These are phyloP conservation scores for Aquilaria malaccensis DNA, from an alignment of 345 rosid genomes.

Conservation along the genomic window DNA sequence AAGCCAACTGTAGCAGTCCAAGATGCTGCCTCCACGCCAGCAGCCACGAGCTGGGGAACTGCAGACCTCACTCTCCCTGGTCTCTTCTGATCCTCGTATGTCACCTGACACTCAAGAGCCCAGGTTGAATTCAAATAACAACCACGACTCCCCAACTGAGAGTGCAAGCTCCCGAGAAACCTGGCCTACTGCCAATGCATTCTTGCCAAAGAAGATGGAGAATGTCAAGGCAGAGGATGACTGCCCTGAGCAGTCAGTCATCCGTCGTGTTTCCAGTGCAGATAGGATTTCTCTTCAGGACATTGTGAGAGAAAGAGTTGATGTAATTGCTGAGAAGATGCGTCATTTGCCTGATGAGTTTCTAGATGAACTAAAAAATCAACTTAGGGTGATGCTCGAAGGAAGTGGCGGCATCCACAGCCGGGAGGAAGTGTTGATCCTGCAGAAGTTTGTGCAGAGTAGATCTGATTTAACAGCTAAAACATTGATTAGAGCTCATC, in stretches of 20 bases:
- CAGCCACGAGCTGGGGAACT: conserved; percentile 33
- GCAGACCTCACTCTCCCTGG: conserved; percentile 59
- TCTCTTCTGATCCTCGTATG: conserved; percentile 59
- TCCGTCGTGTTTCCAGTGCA: conserved; percentile 49
- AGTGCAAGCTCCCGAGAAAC: conserved; percentile 97
- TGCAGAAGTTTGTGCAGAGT: conserved; percentile 77
- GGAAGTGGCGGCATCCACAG: conserved; percentile 81
- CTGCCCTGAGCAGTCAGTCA: conserved; percentile 58
- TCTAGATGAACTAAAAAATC: conserved; percentile 73
- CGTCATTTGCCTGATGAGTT: conserved; percentile 61
- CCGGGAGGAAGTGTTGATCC: conserved; percentile 63
- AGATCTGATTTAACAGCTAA: conserved; percentile 77
- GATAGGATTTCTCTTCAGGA: conserved; percentile 80
- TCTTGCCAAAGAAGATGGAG: conserved; percentile 53
- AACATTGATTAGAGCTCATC: conserved; percentile 72
- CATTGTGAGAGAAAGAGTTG: conserved; percentile 86
- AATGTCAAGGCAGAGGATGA: conserved; percentile 63
- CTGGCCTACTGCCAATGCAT: conserved; percentile 75
- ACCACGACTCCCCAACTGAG: conserved; percentile 90
- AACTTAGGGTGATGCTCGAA: conserved; percentile 69
- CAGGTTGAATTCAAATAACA: conserved; percentile 61
- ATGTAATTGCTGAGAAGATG: conserved; percentile 71
- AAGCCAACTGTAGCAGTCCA: conserved; percentile 46
- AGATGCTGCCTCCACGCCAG: conserved; percentile 90
- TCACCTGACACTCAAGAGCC: conserved; percentile 55